Base-by-base conservation (phyloP, 73 alveolate genomes). In the Diophrys sp. region DNA sequence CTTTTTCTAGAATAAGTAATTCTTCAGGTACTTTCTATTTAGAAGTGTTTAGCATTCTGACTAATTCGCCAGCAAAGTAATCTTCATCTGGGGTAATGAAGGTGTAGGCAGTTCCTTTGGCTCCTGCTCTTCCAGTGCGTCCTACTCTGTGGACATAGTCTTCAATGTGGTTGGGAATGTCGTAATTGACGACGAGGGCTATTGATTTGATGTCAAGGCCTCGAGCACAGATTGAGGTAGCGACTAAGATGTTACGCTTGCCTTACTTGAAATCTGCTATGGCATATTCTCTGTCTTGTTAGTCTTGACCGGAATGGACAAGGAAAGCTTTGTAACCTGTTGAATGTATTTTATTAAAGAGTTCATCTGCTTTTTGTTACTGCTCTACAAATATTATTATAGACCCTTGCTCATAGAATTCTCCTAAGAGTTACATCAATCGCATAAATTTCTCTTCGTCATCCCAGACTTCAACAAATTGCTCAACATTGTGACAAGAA, bases 111-210 rank as follows among this genome's bases (percentile, higher is more conserved):
- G 96, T 93, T 14, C 99, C 99, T 70, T 93, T 89, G 44, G 80
- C 87, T 11, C 99, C 99, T 30, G 99, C 99, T 72, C 99, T 81
- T 25, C 99, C 99, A 14, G 99, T 97, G 56, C 99, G 88, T 14
- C 99, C 99, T 26, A 96, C 96, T 87, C 99, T 90, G 89, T 97
- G 99, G 29, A 97, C 95, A 78, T 96, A 97, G 81, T 97, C 99
- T 73, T 97, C 99, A 93, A 92, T 90, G 77, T 97, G 99, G 86
- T 97, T 97, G 0, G 99, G 99, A 77, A 99, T 93, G 68, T 91
- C 81, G 84, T 93, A 97, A 81, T 97, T 97, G 53, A 97, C 83
- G 11, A 97, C 99, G 26, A 97, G 86, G 14, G 91, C 91, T 56
- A 96, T 81, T 69, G 95, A 83, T 70, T 93, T 96, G 28, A 97